Evolutionary conservation across 352 stramenopile species (phyloP), one percentile per base, ranked within the genome.

Genomic region (Globisporangium viniferum): DNA sequence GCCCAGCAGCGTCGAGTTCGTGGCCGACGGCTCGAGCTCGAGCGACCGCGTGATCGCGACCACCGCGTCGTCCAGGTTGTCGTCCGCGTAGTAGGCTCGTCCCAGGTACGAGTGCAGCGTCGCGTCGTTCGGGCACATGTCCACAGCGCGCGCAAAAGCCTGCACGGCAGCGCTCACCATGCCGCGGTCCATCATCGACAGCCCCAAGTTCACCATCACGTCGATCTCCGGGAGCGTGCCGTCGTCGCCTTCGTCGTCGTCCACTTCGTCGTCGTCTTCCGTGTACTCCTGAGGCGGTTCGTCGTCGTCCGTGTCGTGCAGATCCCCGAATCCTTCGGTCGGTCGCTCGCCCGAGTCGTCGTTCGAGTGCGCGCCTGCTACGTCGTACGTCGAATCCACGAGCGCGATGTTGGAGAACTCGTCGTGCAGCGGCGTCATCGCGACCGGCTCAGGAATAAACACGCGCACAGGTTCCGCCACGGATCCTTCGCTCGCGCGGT

Each of bases 101-200:
- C 85, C 88, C 61, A 95, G 71, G 76, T 93, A 84, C 68, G 83
- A 84, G 68, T 93, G 81, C 55, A 95, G 74, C n/a, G 84, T 76
- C 9, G 80, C 80, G 49, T 90, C 81, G 22, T 89, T 79, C 12
- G 86, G 86, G 57, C 86, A 84, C 61, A 95, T 91, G 73, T 95
- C 88, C 9, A 92, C 82, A 0, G 88, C 88, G n/a, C 86, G 88
- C 44, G 86, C 79, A 66, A 95, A 95, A 27, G 88, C 88, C 66
- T 93, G 84, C 36, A 93, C 86, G 9, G 88, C 88, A 1, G 82
- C 88, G 56, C 80, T 93, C 44, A 77, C 74, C 59, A 83, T 90
- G 22, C 88, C 88, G 59, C 93, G 92, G 69, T 93, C 84, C 70
- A 94, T 84, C 85, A 95, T 91, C 36, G 88, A 82, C 31, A 91